phyloP scores from a whole-genome alignment of 208 protist species.

The Naegleria fowleri region DNA sequence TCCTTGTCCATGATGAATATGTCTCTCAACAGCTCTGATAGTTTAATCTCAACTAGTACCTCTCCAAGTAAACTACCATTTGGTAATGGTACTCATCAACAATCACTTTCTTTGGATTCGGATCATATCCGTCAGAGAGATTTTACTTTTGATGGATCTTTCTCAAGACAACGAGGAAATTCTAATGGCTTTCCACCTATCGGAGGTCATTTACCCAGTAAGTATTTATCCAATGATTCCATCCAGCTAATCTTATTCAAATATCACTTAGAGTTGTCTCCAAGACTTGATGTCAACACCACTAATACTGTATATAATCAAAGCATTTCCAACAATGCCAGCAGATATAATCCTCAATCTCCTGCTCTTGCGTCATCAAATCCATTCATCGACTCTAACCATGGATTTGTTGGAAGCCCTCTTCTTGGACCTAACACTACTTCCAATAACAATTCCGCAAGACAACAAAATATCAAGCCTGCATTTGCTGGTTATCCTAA shows the following conservation, averaged over 20 bases:
- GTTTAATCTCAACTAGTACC: background rate
- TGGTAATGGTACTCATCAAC: background rate
- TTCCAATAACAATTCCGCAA: background rate
- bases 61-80: conserved; percentile 5
- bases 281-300: background rate
- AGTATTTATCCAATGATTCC: background rate
- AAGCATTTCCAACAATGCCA: background rate
- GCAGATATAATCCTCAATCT: background rate
- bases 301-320: background rate
- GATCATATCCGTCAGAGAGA: background rate
- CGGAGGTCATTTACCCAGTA: background rate
- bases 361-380: background rate
- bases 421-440: background rate
- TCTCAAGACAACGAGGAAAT: background rate
- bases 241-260: background rate
- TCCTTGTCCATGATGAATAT: background rate
- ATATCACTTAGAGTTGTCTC: background rate
- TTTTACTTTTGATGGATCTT: background rate
- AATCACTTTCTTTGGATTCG: background rate
- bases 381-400: background rate
- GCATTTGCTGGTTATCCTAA: background rate
- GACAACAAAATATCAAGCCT: background rate
- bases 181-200: background rate
- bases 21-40: background rate
- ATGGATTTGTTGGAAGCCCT: background rate